phyloP scores from a whole-genome alignment of 2,329 filamentous ascomycete genomes.

The Aspergillus aculeatinus region DNA sequence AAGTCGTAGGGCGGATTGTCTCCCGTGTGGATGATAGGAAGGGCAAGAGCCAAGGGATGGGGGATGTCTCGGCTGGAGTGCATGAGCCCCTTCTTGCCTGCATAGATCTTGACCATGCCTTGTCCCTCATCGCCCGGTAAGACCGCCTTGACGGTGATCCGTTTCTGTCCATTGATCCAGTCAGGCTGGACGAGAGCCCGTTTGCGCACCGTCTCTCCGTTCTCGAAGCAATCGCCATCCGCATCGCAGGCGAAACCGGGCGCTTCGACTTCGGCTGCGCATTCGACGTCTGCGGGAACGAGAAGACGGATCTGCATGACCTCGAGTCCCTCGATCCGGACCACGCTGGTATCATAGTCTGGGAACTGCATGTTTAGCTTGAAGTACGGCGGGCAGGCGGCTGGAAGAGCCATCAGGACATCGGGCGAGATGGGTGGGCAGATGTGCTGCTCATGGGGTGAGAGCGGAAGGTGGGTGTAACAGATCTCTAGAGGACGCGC shows the following conservation, averaged over 20 bases:
- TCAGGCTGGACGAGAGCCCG: conserved; percentile 86
- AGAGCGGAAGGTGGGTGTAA: conserved; percentile 91
- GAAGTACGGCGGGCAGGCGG: conserved; percentile 85
- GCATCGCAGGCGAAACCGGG: conserved; percentile 74
- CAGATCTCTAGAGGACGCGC: conserved; percentile 82
- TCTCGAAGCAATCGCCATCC: conserved; percentile 93
- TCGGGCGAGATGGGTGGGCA: conserved; percentile 85
- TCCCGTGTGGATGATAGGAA: conserved; percentile 88
- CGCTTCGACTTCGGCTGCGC: conserved; percentile 88
- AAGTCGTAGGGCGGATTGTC: conserved; percentile 95
- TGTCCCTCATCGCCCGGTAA: conserved; percentile 89
- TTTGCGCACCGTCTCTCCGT: conserved; percentile 80
- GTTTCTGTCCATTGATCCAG: conserved; percentile 83
- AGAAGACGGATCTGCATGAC: conserved; percentile 86
- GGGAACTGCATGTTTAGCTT: conserved; percentile 74
- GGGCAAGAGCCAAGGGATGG: conserved; percentile 80
- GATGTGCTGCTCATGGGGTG: conserved; percentile 86
- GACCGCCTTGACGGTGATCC: conserved; percentile 89
- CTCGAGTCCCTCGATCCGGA: conserved; percentile 85
- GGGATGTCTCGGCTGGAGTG: conserved; percentile 96
- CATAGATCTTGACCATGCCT: conserved; percentile 85
- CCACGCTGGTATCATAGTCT: conserved; percentile 85
- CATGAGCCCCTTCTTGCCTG: conserved; percentile 92
- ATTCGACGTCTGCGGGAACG: conserved; percentile 85
- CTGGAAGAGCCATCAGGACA: conserved; percentile 79